Evolutionary conservation across 2,329 filamentous ascomycete genomes (phyloP).

Genomic region (Colletotrichum tanaceti): DNA sequence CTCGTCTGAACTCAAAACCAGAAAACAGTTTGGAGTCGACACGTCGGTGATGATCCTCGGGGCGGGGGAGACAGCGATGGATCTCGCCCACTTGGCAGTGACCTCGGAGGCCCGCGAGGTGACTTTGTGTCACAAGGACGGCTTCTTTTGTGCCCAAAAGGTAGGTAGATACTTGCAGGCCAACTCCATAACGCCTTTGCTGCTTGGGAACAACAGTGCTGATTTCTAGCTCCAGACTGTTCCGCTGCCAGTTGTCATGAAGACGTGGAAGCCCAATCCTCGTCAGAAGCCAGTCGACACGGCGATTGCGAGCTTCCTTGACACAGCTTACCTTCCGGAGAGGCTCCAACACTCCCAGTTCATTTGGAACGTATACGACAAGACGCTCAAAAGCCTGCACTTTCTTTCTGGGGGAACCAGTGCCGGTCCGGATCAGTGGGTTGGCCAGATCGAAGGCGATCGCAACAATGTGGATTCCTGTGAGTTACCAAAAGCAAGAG

Average conservation of each 20-base stretch:
- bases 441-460: conserved; percentile 55
- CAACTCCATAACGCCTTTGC: background rate
- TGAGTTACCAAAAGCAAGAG: conserved; percentile 38
- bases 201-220: background rate
- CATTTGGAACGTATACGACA: conserved; percentile 60
- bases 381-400: conserved; percentile 57
- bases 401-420: conserved; percentile 58
- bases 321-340: conserved; percentile 63
- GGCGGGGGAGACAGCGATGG: conserved; percentile 59
- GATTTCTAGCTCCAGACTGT: conserved; percentile 1
- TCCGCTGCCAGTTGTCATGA: conserved; percentile 26
- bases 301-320: conserved; percentile 60
- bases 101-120: conserved; percentile 56
- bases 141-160: conserved; percentile 60
- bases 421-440: conserved; percentile 61
- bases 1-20: conserved; percentile 56
- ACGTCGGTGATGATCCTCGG: conserved; percentile 58
- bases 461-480: conserved; percentile 52
- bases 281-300: conserved; percentile 59
- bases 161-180: conserved; percentile 42
- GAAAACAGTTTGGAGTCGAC: conserved; percentile 54
- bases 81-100: conserved; percentile 58
- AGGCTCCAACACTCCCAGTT: conserved; percentile 55
- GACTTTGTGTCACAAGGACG: conserved; percentile 58
- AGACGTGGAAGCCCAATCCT: conserved; percentile 15